Evolutionary conservation across 2,329 filamentous ascomycete species (phyloP).

Genomic region (Curvularia eragrostidis): DNA sequence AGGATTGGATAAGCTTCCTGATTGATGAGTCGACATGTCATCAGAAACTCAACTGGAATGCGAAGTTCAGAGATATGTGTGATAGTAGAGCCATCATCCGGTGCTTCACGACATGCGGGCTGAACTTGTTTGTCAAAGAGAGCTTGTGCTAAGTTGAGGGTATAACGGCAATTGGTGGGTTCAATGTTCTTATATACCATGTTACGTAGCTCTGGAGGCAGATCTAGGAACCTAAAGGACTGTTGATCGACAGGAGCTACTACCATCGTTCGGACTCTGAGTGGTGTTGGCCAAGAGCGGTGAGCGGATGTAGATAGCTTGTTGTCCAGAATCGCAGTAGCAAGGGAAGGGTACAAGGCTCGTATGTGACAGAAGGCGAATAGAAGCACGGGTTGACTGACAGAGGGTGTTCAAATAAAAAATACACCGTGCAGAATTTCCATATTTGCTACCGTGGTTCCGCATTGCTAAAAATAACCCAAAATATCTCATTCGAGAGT

Average conservation of each 20-base stretch:
- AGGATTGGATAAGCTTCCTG: background rate
- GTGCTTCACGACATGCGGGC: no score
- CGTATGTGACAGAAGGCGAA: background rate
- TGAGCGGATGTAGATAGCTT: background rate
- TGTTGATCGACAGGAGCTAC: background rate
- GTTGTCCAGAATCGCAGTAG: background rate
- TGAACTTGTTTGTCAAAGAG: no score
- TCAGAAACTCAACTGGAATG: background rate
- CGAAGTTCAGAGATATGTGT: background rate
- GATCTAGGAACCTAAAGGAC: background rate
- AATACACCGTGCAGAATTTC: background rate
- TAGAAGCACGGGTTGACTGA: no score
- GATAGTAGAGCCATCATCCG: background rate
- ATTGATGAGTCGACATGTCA: background rate
- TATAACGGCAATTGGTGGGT: background rate
- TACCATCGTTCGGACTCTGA: background rate
- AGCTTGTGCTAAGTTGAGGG: background rate
- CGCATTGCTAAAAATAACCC: no score
- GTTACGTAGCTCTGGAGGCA: background rate
- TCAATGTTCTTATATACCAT: background rate
- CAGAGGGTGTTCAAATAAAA: background rate
- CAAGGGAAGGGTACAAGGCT: background rate
- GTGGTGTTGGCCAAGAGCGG: background rate
- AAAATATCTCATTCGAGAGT: background rate
- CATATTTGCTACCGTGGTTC: background rate